phyloP scores from a whole-genome alignment of 2,329 filamentous ascomycete genomes.

The Sphaerulina vaccinii region DNA sequence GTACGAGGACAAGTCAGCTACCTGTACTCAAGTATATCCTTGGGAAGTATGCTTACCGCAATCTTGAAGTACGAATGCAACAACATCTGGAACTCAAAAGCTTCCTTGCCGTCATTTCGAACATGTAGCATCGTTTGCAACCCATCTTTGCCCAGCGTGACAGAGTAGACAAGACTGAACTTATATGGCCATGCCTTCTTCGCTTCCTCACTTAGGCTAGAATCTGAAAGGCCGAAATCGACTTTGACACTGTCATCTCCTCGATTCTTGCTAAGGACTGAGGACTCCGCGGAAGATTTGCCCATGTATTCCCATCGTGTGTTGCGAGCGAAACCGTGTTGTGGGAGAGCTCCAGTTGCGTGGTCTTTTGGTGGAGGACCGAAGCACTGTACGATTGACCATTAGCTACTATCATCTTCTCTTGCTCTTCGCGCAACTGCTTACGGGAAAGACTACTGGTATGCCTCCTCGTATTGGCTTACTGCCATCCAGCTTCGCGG shows the following conservation, averaged over 20 bases:
- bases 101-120: conserved; percentile 76
- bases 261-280: conserved; percentile 39
- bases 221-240: conserved; percentile 84
- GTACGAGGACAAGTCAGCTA: conserved; percentile 1
- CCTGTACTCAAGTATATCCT: background rate
- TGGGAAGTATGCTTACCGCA: conserved; percentile 56
- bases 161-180: conserved; percentile 79
- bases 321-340: conserved; percentile 92
- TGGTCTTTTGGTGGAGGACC: conserved; percentile 71
- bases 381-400: conserved; percentile 64
- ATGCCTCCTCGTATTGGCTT: conserved; percentile 91
- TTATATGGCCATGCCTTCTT: conserved; percentile 77
- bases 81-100: conserved; percentile 89
- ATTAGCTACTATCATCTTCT: background rate
- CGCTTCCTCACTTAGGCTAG: conserved; percentile 66
- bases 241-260: conserved; percentile 77
- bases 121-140: conserved; percentile 82
- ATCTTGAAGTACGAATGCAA: conserved; percentile 88
- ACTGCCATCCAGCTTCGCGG: conserved; percentile 74
- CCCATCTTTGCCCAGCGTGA: conserved; percentile 52
- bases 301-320: conserved; percentile 92
- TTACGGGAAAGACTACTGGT: conserved; percentile 87
- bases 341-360: conserved; percentile 75
- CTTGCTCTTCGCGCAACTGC: background rate
- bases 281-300: conserved; percentile 70